Evolutionary conservation across 306 rosid species (phyloP), one percentile per base, ranked within the genome.

Genomic region (Aeschynomene evenia): DNA sequence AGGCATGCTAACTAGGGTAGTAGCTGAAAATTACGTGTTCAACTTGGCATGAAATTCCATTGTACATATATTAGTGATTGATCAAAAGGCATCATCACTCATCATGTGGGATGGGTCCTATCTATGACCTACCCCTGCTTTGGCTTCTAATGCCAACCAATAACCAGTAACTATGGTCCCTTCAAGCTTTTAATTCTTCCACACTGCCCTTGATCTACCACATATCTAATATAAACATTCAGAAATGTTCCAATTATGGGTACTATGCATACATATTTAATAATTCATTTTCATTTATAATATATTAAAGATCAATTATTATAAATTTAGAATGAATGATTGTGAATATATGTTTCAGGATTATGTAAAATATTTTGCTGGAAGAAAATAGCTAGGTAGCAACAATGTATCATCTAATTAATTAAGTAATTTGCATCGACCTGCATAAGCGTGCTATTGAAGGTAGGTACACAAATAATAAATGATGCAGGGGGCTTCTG

Each of bases 61-160:
- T 51, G n/a, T 34, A 12, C 16, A 15, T 14, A 73, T 39, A 51
- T n/a, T 7, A 46, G 77, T 77, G 77, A 59, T 29, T 68, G 49
- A 3, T 34, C 42, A 79, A 33, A 24, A 9, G 42, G 71, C 72
- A 61, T 79, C 55, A 34, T 45, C 57, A 21, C 64, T 37, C 14
- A 79, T 19, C 40, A 79, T 33, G 83, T 67, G 63, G 63, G 24
- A 55, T 62, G 63, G 80, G 76, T 53, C 76, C 72, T 57, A 58
- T 16, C 71, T 8, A 66, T 67, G 63, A 68, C 76, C 77, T 74
- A 79, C 80, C 73, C 74, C 8, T 62, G 54, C 63, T 73, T 62
- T 62, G 50, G 40, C 79, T 62, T 66, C 75, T 59, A 66, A 66
- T 66, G 36, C 71, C 46, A 72, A 42, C 49, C 42, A 43, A 10